Evolutionary conservation across 441 rosid species (phyloP).

Genomic region (Erodium moschatum): DNA sequence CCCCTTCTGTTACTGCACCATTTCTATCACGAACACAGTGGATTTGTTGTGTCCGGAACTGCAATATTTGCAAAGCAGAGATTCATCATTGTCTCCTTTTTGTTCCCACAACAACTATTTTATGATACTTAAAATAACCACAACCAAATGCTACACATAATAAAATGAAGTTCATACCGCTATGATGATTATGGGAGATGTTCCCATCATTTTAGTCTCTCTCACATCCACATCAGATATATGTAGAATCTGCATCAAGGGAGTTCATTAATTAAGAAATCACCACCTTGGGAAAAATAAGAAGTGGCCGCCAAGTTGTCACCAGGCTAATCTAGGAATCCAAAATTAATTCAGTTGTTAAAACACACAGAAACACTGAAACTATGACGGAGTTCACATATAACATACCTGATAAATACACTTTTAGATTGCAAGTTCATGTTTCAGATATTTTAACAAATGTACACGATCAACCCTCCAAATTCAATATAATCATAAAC

Average conservation of each 20-base stretch:
- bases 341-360: neutral
- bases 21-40: constrained; percentile 59
- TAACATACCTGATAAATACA: neutral
- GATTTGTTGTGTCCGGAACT: constrained; percentile 87
- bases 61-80: constrained; percentile 17
- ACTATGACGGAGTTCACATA: neutral
- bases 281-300: neutral
- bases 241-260: constrained; percentile 58
- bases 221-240: constrained; percentile 70
- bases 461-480: neutral
- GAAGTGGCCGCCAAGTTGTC: neutral
- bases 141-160: neutral
- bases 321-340: neutral
- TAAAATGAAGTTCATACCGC: constrained; percentile 35
- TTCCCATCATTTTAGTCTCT: constrained; percentile 92
- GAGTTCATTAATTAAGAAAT: constrained; percentile 7
- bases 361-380: neutral
- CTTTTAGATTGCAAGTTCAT: neutral
- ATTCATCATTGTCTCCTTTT: neutral
- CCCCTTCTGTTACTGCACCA: constrained; percentile 72
- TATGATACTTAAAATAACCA: neutral
- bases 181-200: constrained; percentile 58
- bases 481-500: neutral
- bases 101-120: constrained; percentile 4
- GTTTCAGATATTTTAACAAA: no score